Percentiles rank a stretch among this genome's conserved stretches.
phyloP scores from a whole-genome alignment of 768 basidiomycete genomes.

The Amanita thiersii region DNA sequence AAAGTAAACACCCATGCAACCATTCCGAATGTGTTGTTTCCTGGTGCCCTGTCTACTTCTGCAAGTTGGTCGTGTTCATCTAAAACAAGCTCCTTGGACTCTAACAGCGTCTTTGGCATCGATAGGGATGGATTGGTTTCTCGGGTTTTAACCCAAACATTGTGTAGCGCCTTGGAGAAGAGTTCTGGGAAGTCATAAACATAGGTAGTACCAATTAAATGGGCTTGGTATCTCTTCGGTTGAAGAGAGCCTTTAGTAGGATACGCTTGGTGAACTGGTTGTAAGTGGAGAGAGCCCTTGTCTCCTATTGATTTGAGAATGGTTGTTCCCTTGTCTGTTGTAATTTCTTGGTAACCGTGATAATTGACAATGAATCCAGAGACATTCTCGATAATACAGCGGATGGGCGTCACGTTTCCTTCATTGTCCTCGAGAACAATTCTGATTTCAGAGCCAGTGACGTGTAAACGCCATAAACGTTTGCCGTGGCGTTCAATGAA shows the following conservation, averaged over 20 bases:
- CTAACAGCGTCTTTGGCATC: conserved; percentile 70
- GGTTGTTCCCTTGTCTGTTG: conserved; percentile 89
- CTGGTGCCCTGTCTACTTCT: conserved; percentile 88
- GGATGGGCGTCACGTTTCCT: conserved; percentile 92
- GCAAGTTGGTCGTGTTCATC: conserved; percentile 89
- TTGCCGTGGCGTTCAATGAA: conserved; percentile 99
- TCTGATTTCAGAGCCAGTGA: conserved; percentile 95
- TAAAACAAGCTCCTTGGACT: conserved; percentile 84
- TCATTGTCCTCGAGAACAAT: conserved; percentile 92
- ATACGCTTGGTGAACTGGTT: conserved; percentile 89
- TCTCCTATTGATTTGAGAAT: conserved; percentile 98
- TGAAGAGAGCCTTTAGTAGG: conserved; percentile 97
- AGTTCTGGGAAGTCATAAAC: conserved; percentile 99
- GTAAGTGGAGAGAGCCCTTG: conserved; percentile 93
- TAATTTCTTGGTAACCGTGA: conserved; percentile 96
- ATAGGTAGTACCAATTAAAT: conserved; percentile 96
- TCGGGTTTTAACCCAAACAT: conserved; percentile 79
- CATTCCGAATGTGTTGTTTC: conserved; percentile 96
- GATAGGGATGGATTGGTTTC: conserved; percentile 54
- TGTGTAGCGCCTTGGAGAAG: conserved; percentile 94
- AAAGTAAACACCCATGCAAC: conserved; percentile 95
- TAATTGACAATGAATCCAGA: conserved; percentile 99
- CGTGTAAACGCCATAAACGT: conserved; percentile 94
- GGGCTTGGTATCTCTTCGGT: conserved; percentile 98
- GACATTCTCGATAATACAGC: conserved; percentile 97